Evolutionary conservation across 192 early-diverging fungal species (phyloP).

Genomic region (Chytriomyces sp.): DNA sequence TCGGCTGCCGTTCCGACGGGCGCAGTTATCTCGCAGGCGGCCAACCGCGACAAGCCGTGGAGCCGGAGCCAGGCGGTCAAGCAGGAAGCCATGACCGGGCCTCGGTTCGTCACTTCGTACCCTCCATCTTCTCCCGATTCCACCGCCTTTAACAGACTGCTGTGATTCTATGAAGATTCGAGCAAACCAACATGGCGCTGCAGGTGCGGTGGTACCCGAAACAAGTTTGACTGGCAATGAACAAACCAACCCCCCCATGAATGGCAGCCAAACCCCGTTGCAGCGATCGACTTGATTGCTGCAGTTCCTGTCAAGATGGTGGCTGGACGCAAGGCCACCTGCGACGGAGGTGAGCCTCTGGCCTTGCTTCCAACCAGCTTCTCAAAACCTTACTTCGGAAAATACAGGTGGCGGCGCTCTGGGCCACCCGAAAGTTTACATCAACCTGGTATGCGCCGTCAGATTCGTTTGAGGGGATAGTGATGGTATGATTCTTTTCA

Average conservation of each 20-base stretch:
- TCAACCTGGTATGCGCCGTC: conserved; percentile 73
- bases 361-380: not conserved
- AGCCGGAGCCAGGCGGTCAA: conserved; percentile 74
- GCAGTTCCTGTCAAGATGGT: conserved; percentile 84
- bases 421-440: conserved; percentile 93
- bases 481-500: not conserved
- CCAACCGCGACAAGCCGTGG: conserved; percentile 78
- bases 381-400: conserved; percentile 8
- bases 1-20: not conserved
- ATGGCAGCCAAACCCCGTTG: conserved; percentile 81
- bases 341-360: conserved; percentile 75
- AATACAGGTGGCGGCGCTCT: conserved; percentile 76
- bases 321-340: conserved; percentile 71
- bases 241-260: not conserved
- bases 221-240: not conserved
- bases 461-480: not conserved
- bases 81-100: conserved; percentile 68
- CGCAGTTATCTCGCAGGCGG: conserved; percentile 58
- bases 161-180: conserved; percentile 54
- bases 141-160: not conserved
- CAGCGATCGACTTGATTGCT: conserved; percentile 89
- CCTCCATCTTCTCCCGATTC: not conserved
- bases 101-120: conserved; percentile 46
- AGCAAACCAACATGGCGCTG: conserved; percentile 75
- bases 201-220: conserved; percentile 59